Conservation (phyloP, 352 stramenopile species). For the Blastocystis sp. region DNA sequence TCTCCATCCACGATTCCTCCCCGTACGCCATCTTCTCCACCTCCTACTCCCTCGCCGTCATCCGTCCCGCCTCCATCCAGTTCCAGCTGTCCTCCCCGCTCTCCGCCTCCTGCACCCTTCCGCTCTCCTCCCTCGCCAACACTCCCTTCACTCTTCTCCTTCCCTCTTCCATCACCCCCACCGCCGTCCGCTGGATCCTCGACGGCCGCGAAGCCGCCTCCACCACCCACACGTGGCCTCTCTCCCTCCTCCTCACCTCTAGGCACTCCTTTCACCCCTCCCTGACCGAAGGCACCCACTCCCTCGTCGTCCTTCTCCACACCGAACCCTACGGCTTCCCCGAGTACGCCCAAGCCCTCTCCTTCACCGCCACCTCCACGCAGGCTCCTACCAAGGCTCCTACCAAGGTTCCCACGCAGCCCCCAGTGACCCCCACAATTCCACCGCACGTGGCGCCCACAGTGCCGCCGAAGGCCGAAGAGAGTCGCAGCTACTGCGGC, state of each 20-base stretch:
- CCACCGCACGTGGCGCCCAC: constrained; percentile 46
- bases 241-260: not conserved
- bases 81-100: not conserved
- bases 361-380: not conserved
- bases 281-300: not conserved
- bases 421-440: not conserved
- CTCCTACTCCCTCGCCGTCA: not conserved
- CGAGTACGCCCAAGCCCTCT: not conserved
- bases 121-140: not conserved
- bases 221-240: not conserved
- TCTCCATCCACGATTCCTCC: constrained; percentile 1
- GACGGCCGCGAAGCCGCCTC: not conserved
- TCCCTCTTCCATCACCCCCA: constrained; percentile 6
- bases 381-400: not conserved
- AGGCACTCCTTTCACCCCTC: not conserved
- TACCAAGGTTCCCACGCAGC: not conserved
- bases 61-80: not conserved
- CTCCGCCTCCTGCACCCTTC: not conserved
- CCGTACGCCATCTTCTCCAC: constrained; percentile 43
- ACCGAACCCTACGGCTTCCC: not conserved
- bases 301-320: not conserved
- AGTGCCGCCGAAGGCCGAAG: not conserved
- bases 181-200: not conserved
- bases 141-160: not conserved
- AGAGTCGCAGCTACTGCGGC: constrained; percentile 21